Percentiles rank a stretch among this genome's conserved stretches.
Evolutionary conservation across 768 basidiomycete species (phyloP).

Genomic region (Saitozyma sp.): DNA sequence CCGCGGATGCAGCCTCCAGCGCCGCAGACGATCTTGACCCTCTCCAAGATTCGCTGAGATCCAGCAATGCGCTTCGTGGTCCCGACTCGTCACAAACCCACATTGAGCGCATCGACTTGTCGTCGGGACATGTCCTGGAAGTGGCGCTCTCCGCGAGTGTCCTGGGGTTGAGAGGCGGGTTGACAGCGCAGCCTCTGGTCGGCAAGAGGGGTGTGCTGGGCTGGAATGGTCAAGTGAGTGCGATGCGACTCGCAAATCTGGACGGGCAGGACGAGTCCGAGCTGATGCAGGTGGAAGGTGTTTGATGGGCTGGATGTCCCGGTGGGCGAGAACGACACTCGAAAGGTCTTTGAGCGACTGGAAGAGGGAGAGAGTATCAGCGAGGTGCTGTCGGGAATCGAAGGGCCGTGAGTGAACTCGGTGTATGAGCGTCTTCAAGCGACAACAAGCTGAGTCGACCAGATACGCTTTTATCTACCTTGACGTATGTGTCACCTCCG

Average conservation of each 20-base stretch:
- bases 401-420: conserved; percentile 47
- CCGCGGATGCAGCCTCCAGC: not conserved
- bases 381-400: conserved; percentile 30
- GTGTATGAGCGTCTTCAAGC: not conserved
- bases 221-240: conserved; percentile 49
- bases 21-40: not conserved
- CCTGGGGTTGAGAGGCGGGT: conserved; percentile 41
- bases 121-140: conserved; percentile 10
- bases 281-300: conserved; percentile 23
- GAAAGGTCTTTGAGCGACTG: conserved; percentile 23
- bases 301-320: conserved; percentile 39
- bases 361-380: conserved; percentile 25
- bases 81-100: conserved; percentile 27
- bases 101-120: conserved; percentile 1
- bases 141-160: conserved; percentile 40
- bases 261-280: not conserved
- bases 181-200: conserved; percentile 42
- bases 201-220: conserved; percentile 38
- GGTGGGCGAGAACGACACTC: conserved; percentile 42
- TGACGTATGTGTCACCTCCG: conserved; percentile 22
- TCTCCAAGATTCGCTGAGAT: conserved; percentile 19
- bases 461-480: conserved; percentile 48
- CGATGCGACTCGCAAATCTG: not conserved
- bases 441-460: not conserved
- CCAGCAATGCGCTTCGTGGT: conserved; percentile 22